phyloP scores from a whole-genome alignment of 345 rosid species.

The Acer negundo region DNA sequence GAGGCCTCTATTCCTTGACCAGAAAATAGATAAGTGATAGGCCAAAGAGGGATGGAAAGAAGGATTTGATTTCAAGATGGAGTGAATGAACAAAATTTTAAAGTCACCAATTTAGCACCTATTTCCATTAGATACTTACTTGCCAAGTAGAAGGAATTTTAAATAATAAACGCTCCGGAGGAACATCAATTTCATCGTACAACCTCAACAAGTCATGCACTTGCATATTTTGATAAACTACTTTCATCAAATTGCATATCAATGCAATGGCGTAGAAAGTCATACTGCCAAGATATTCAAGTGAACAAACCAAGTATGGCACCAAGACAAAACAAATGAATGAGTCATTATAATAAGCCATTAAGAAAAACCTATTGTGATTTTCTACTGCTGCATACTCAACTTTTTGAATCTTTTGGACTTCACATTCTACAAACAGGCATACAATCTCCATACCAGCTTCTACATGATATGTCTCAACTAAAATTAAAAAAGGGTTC shows the following conservation, averaged over 20 bases:
- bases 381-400: background rate
- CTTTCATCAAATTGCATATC: slow-evolving; percentile 15
- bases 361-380: background rate
- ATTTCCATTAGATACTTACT: slow-evolving; percentile 42
- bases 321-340: slow-evolving; percentile 1
- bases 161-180: slow-evolving; percentile 73
- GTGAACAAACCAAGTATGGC: background rate
- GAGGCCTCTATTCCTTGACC: slow-evolving; percentile 93
- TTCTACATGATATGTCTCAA: background rate
- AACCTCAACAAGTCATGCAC: slow-evolving; percentile 81
- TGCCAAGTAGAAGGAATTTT: slow-evolving; percentile 99
- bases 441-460: background rate
- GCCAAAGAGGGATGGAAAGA: slow-evolving; percentile 9
- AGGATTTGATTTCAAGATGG: background rate
- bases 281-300: background rate
- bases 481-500: background rate
- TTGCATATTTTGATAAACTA: slow-evolving; percentile 40
- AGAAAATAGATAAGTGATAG: slow-evolving; percentile 4
- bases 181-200: slow-evolving; percentile 63
- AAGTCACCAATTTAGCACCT: background rate
- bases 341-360: background rate
- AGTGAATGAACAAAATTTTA: background rate
- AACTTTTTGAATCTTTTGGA: background rate
- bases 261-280: background rate
- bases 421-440: background rate